Evolutionary conservation across 1,139 yeast species (phyloP), one percentile per base, ranked within the genome.

Genomic region (Suhomyces bribrorum): DNA sequence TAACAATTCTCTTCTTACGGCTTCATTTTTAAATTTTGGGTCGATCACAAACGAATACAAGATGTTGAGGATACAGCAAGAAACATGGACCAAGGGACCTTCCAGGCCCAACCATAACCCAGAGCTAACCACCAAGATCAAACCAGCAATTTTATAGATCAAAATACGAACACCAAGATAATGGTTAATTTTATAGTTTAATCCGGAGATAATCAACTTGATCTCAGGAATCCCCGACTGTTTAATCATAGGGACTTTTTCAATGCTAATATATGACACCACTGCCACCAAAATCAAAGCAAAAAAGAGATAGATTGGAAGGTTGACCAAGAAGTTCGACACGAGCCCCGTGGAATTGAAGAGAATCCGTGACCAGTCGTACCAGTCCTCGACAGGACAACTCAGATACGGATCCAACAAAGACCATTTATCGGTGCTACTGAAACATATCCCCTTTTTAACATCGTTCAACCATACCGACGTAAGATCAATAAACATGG

Each of bases 51-150:
- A 33, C 6, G 53, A 52, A 49, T 63, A 69, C 12, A 64, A 35
- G 7, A 66, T 47, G 41, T 69, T 69, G 31, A 68, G 52, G 14
- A 72, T 73, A 48, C 94, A 84, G 45, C 90, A 81, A 0, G 95
- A 80, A 7, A 89, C 80, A 60, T 89, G 97, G 22, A 88, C 95
- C 41, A 92, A 68, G 0, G 97, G 97, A 1, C 97, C 97, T 54
- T 90, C 97, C 55, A 85, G 86, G 8, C 97, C 97, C 5, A 88
- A 73, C 86, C 96, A 87, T 2, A 90, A 57, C 0, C 97, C 97
- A 1, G 94, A 79, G 15, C 95, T 81, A 11, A 87, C 85, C 27
- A 82, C 83, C 34, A 84, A 62, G 26, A 81, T 62, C 43, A 85
- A 62, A 16, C 88, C 84, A 3, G 67, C 35, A 2, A 73, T 64